Evolutionary conservation across 2,329 filamentous ascomycete species (phyloP), one percentile per base, ranked within the genome.

Genomic region (Aspergillus uvarum): DNA sequence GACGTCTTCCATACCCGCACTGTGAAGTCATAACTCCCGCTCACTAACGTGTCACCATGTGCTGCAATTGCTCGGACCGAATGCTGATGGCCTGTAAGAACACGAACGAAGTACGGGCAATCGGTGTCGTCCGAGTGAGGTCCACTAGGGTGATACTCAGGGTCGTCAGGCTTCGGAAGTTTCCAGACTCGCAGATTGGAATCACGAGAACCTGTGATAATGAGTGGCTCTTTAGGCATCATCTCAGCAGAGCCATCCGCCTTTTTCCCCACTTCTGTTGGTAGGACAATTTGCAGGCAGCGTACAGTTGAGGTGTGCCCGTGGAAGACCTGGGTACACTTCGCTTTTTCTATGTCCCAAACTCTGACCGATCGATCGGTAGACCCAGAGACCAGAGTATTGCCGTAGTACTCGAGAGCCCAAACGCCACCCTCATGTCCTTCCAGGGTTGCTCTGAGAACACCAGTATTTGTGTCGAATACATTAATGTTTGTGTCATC

Each of bases 351-450:
- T 64, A 99, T 97, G 73, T 99, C 94, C 95, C 95, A 99, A 0
- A 99, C 94, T n/a, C 95, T 88, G n/a, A 99, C 95, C 11, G 95
- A 96, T 51, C 95, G 85, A 76, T 99, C 95, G 0, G 95, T 99
- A 6, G 93, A 97, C 2, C 95, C 95, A 16, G 95, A 99, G 2
- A 99, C 95, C 21, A 99, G 80, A 16, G 91, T 92, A 72, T 98
- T 97, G 54, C 93, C 94, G 72, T 97, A 89, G 72, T 98, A 99
- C 74, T 98, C 93, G 56, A 99, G 79, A 31, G 95, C 95, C 95
- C 95, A 99, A 1, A 99, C 95, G 50, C 95, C 95, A 35, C 95
- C 95, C 75, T 99, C 95, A 68, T 99, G 95, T 2, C 95, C 95
- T 70, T 93, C 89, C 2, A 99, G 85, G 64, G 89, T 91, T 70